phyloP scores from a whole-genome alignment of 345 rosid genomes.

The Populus pruinosa region DNA sequence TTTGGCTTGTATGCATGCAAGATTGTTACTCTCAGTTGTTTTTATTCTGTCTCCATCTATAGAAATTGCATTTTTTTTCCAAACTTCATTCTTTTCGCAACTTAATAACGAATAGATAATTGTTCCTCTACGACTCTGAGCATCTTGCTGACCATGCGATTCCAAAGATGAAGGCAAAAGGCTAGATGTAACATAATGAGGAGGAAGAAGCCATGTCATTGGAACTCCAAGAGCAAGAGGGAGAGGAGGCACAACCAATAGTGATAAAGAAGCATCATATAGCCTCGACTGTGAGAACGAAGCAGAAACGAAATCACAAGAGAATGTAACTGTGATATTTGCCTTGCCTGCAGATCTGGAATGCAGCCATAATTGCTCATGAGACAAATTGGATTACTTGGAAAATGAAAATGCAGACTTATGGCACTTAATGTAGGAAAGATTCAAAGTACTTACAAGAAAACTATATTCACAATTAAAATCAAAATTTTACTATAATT shows the following conservation, averaged over 20 bases:
- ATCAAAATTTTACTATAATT: too few relatives aligned
- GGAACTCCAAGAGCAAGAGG: constrained; percentile 86
- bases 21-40: constrained; percentile 60
- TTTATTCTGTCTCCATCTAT: constrained; percentile 61
- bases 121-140: constrained; percentile 58
- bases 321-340: constrained; percentile 60
- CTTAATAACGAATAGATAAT: constrained; percentile 61
- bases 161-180: constrained; percentile 58
- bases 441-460: constrained; percentile 7
- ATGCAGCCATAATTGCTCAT: constrained; percentile 25
- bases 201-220: constrained; percentile 89
- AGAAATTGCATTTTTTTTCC: constrained; percentile 45
- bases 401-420: constrained; percentile 8
- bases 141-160: constrained; percentile 46
- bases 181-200: constrained; percentile 67
- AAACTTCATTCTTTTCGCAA: constrained; percentile 44
- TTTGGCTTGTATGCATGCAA: constrained; percentile 87
- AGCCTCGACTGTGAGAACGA: constrained; percentile 58
- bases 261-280: constrained; percentile 53
- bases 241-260: constrained; percentile 74
- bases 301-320: constrained; percentile 71
- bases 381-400: constrained; percentile 11
- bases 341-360: constrained; percentile 80
- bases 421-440: constrained; percentile 6
- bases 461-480: background rate